These are phyloP conservation scores for Sarcomyxa edulis DNA, from an alignment of 768 basidiomycete genomes.

Conservation along the genomic window DNA sequence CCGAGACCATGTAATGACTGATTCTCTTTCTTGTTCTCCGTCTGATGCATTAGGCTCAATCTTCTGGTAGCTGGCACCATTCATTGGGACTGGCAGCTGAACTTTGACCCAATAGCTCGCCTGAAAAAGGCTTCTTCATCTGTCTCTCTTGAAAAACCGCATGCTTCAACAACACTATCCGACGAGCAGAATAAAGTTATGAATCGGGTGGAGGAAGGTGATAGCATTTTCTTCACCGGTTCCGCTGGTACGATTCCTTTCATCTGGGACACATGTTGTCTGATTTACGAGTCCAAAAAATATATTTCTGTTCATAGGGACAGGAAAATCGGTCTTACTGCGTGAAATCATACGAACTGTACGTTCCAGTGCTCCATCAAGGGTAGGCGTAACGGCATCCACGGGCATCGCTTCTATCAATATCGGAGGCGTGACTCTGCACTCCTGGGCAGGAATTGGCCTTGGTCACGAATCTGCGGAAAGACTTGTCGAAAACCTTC, in stretches of 20 bases:
- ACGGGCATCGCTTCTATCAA: slow-evolving; percentile 79
- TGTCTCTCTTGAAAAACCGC: no score
- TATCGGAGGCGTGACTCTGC: slow-evolving; percentile 77
- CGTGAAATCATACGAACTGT: slow-evolving; percentile 62
- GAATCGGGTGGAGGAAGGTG: slow-evolving; percentile 46
- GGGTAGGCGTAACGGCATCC: slow-evolving; percentile 74
- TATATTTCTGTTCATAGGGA: slow-evolving; percentile 40
- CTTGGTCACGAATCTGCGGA: slow-evolving; percentile 57
- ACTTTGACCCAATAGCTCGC: no score
- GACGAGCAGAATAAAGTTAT: slow-evolving; percentile 48
- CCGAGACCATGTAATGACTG: no score
- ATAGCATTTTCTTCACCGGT: slow-evolving; percentile 82
- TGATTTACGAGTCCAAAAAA: no score
- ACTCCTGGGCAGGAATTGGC: slow-evolving; percentile 80
- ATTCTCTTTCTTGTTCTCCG: no score
- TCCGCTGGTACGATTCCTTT: slow-evolving; percentile 58
- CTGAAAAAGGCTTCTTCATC: no score
- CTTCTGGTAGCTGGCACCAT: no score
- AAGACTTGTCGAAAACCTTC: slow-evolving; percentile 43
- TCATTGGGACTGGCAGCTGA: no score
- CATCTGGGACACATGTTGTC: no score
- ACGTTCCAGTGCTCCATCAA: slow-evolving; percentile 19
- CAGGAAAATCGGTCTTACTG: slow-evolving; percentile 81
- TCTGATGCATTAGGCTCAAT: no score
- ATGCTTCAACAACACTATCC: slow-evolving; percentile 28